Evolutionary conservation across 2,329 filamentous ascomycete species (phyloP), one percentile per base, ranked within the genome.

Genomic region (Trichoderma aggressivum): DNA sequence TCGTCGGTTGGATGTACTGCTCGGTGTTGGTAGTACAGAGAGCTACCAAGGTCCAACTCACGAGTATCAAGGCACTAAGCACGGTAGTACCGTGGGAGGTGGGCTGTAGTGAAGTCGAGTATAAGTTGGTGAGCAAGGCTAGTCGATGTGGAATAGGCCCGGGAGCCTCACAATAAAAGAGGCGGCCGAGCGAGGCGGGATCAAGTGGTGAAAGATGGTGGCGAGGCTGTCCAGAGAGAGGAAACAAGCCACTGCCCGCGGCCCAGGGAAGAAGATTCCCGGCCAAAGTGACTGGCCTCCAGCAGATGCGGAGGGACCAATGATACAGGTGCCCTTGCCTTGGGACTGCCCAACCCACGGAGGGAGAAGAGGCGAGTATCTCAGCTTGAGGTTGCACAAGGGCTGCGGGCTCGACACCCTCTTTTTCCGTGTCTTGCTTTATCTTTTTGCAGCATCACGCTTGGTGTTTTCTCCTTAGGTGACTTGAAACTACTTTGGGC

Each of bases 231-330:
- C 26, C 12, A 18, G 18, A 39, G 30, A n/a, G 5, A 4, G 28
- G 34, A 32, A 26, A 32, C 50, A 56, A 14, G 12, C 32, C 32
- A 70, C 21, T 18, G 43, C 32, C 56, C 55, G 66, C 56, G 66
- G 56, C 47, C 50, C 32, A 66, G 24, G 39, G 63, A 56, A 56
- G 47, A 56, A 28, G 50, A 24, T 34, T 28, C 26, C 63, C 61
- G 50, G 26, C 7, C 56, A 61, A 43, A 61, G 66, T 61, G 56
- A 69, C 34, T 55, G 56, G 14, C 63, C 28, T 50, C 47, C 32
- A 71, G 36, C 12, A 61, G 47, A 50, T 70, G 73, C 43, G 58
- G 47, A 59, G 66, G 66, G 56, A 56, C 74, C 74, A 75, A 74
- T 74, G 62, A 70, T 64, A 68, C 53, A 6, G 32, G 43, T 53